phyloP scores from a whole-genome alignment of 1,284 basidiomycete genomes.

The Cryptococcus sp. region DNA sequence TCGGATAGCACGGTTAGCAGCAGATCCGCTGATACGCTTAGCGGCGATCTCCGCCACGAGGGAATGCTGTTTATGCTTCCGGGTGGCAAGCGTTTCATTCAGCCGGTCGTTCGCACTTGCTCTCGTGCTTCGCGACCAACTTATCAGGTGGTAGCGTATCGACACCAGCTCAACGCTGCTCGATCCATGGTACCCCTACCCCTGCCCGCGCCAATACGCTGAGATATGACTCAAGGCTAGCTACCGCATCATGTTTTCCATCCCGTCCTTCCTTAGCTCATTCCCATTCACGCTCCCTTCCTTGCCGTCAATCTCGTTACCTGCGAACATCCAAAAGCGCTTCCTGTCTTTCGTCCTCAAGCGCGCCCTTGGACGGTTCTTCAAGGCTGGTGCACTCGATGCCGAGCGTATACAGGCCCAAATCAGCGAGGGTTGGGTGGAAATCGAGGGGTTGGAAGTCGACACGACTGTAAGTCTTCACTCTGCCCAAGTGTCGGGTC shows the following conservation, averaged over 20 bases:
- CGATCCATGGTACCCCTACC: too few relatives aligned
- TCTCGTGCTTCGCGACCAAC: slow-evolving; percentile 1
- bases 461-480: slow-evolving; percentile 66
- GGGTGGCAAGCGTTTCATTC: slow-evolving; percentile 32
- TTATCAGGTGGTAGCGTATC: too few relatives aligned
- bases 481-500: too few relatives aligned
- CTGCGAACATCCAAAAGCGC: slow-evolving; percentile 79
- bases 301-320: slow-evolving; percentile 60
- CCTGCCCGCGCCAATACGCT: too few relatives aligned
- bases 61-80: background rate
- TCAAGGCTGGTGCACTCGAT: slow-evolving; percentile 86
- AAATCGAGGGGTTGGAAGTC: slow-evolving; percentile 79
- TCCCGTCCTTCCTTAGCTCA: slow-evolving; percentile 41
- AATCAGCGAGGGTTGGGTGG: slow-evolving; percentile 82
- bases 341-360: slow-evolving; percentile 88
- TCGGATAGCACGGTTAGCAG: too few relatives aligned
- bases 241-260: slow-evolving; percentile 32
- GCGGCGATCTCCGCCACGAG: background rate
- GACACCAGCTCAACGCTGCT: too few relatives aligned
- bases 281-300: slow-evolving; percentile 39
- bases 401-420: slow-evolving; percentile 85
- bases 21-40: too few relatives aligned
- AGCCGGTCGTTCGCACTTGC: slow-evolving; percentile 39
- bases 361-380: slow-evolving; percentile 77
- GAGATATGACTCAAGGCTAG: too few relatives aligned